A percentile compares a stretch with the other conserved stretches of the same genome.
Conservation (phyloP, 73 alveolate species). For the Tetrahymena malaccensis region DNA sequence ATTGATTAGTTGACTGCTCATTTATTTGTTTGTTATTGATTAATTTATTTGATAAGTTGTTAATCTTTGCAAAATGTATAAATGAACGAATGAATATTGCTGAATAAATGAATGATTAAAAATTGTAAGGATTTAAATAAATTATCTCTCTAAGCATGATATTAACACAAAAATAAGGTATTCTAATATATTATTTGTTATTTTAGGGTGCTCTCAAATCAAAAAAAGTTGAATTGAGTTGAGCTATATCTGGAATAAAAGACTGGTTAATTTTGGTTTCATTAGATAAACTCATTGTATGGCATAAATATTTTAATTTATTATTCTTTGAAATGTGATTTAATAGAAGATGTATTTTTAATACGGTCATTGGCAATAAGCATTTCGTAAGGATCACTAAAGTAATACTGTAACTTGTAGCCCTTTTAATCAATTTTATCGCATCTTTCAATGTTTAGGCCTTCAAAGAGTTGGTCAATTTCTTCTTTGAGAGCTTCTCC, state of each 20-base stretch:
- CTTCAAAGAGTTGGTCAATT: neutral
- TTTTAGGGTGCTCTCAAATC: neutral
- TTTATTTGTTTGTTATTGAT: too few relatives aligned
- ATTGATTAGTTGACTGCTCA: too few relatives aligned
- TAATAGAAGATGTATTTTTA: neutral
- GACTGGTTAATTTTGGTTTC: neutral
- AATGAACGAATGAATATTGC: too few relatives aligned
- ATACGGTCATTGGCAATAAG: neutral
- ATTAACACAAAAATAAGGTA: neutral
- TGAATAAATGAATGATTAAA: too few relatives aligned
- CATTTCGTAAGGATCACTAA: neutral
- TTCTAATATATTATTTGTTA: neutral
- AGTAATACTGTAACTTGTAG: neutral
- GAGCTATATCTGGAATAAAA: neutral
- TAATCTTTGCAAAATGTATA: too few relatives aligned
- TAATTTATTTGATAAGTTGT: too few relatives aligned
- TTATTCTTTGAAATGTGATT: neutral
- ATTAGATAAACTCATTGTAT: neutral
- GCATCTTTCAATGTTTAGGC: neutral
- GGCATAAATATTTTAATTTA: neutral
- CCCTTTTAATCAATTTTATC: neutral
- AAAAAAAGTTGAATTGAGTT: neutral
- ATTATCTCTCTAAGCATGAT: neutral
- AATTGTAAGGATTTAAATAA: neutral
- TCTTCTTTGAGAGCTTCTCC: neutral